Conservation (phyloP, 805 yeast genomes). For the Saturnispora quitensis region DNA sequence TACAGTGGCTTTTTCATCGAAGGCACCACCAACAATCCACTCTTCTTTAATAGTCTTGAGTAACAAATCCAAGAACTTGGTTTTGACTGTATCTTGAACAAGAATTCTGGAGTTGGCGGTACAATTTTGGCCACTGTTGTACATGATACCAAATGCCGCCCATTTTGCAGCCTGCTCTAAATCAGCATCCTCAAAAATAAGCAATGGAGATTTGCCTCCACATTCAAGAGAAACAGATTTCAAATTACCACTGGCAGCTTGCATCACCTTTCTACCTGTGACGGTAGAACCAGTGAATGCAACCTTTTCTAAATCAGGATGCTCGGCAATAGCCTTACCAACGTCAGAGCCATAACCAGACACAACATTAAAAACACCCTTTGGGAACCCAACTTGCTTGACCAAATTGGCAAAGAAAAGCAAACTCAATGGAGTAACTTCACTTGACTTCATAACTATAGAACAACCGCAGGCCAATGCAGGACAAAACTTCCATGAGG, state of each 20-base stretch:
- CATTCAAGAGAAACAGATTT: slow-evolving; percentile 62
- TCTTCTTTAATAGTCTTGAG: slow-evolving; percentile 36
- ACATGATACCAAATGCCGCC: slow-evolving; percentile 58
- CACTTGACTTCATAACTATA: slow-evolving; percentile 65
- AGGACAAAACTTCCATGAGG: slow-evolving; percentile 76
- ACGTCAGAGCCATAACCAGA: slow-evolving; percentile 63
- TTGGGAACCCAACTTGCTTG: slow-evolving; percentile 62
- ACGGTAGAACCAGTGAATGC: slow-evolving; percentile 61
- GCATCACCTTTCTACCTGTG: slow-evolving; percentile 59
- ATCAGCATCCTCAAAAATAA: slow-evolving; percentile 56
- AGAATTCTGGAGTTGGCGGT: slow-evolving; percentile 57
- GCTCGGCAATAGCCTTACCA: slow-evolving; percentile 59
- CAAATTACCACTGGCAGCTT: slow-evolving; percentile 57
- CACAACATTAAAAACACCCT: slow-evolving; percentile 65
- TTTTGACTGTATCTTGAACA: slow-evolving; percentile 48
- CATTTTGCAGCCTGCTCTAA: slow-evolving; percentile 57
- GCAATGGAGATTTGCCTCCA: slow-evolving; percentile 64
- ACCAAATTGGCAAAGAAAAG: slow-evolving; percentile 51
- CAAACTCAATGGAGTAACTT: slow-evolving; percentile 65
- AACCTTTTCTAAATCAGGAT: slow-evolving; percentile 46
- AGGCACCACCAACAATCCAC: slow-evolving; percentile 52
- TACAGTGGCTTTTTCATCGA: slow-evolving; percentile 36
- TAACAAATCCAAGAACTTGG: slow-evolving; percentile 38
- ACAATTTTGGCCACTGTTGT: slow-evolving; percentile 61
- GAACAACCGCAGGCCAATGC: slow-evolving; percentile 76